phyloP scores from a whole-genome alignment of 2,329 filamentous ascomycete species.

The Fusarium sp. region DNA sequence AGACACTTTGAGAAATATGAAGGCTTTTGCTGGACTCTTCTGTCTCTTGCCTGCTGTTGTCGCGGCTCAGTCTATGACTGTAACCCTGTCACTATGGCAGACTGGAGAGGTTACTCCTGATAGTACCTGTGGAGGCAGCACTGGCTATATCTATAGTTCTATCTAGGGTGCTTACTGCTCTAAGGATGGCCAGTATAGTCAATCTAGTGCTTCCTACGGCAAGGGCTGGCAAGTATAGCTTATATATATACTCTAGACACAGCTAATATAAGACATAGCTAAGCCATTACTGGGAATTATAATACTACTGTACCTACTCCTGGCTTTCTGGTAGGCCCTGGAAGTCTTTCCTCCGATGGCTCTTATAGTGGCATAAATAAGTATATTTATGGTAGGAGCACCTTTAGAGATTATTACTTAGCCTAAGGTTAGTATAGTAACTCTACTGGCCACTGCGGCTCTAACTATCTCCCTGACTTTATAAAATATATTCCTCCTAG shows the following conservation, averaged over 20 bases:
- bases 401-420: neutral
- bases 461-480: neutral
- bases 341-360: neutral
- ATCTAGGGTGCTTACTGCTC: neutral
- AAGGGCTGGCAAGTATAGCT: neutral
- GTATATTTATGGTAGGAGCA: neutral
- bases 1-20: neutral
- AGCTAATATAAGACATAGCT: neutral
- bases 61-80: conserved; percentile 6
- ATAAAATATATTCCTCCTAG: neutral
- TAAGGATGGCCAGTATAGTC: neutral
- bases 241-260: no score
- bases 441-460: neutral
- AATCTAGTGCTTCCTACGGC: neutral
- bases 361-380: neutral
- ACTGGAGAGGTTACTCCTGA: conserved; percentile 13
- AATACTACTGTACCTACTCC: neutral
- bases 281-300: neutral
- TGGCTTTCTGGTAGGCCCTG: no score
- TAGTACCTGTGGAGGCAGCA: conserved; percentile 7
- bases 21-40: neutral
- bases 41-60: conserved; percentile 11
- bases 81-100: conserved; percentile 6
- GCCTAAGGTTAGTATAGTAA: neutral
- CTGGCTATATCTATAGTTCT: neutral